Evolutionary conservation across 2,329 filamentous ascomycete genomes (phyloP).

Genomic region (Eutypella sp.): DNA sequence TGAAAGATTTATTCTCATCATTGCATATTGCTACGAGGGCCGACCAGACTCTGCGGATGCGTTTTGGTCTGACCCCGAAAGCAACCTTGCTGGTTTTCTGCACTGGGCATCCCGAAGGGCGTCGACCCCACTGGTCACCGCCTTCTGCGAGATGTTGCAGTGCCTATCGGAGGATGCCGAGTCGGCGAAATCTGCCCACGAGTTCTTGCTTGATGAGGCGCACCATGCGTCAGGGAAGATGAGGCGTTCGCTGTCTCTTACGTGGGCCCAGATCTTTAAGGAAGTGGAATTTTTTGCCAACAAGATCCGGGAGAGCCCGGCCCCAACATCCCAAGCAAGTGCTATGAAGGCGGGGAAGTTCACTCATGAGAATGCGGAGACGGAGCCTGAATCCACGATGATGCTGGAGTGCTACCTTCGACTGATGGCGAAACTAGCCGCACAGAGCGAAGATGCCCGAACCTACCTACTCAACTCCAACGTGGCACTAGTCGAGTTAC

Average conservation of each 20-base stretch:
- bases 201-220: slow-evolving; percentile 84
- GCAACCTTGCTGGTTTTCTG: slow-evolving; percentile 89
- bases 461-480: slow-evolving; percentile 65
- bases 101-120: slow-evolving; percentile 95
- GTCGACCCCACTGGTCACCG: slow-evolving; percentile 91
- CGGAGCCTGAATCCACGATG: slow-evolving; percentile 87
- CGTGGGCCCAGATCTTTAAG: slow-evolving; percentile 88
- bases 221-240: slow-evolving; percentile 70
- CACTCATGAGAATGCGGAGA: slow-evolving; percentile 64
- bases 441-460: slow-evolving; percentile 67
- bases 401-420: slow-evolving; percentile 95
- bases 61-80: slow-evolving; percentile 90
- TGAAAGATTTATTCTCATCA: slow-evolving; percentile 86
- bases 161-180: slow-evolving; percentile 78
- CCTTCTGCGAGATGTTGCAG: slow-evolving; percentile 94
- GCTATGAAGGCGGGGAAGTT: slow-evolving; percentile 56
- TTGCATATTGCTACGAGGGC: slow-evolving; percentile 85
- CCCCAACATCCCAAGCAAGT: slow-evolving; percentile 46
- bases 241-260: slow-evolving; percentile 77
- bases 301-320: slow-evolving; percentile 69
- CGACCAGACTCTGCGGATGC: slow-evolving; percentile 77
- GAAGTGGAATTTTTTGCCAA: slow-evolving; percentile 81
- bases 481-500: slow-evolving; percentile 65
- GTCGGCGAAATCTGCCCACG: slow-evolving; percentile 79
- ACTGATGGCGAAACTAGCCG: slow-evolving; percentile 75